phyloP scores from a whole-genome alignment of 2,329 filamentous ascomycete genomes.

The Elsinoe australis region DNA sequence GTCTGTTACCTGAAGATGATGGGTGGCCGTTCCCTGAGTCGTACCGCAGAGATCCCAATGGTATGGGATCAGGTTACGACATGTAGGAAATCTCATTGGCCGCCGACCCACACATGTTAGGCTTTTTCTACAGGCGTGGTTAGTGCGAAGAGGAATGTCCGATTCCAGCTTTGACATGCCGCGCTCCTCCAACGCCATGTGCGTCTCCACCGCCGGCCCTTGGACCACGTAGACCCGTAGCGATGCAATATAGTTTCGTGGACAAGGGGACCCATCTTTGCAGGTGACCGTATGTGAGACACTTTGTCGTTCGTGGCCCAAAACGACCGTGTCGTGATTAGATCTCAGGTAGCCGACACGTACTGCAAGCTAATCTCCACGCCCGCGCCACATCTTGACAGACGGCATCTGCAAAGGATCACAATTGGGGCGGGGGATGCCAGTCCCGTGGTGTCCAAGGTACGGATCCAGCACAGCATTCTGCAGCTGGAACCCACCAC shows the following conservation, averaged over 20 bases:
- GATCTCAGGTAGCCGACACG: too few species aligned
- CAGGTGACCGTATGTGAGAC: background rate
- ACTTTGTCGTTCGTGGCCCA: background rate
- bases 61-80: slow-evolving; percentile 1
- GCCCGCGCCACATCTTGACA: slow-evolving; percentile 11
- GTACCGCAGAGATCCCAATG: slow-evolving; percentile 1
- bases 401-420: too few species aligned
- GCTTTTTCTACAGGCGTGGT: background rate
- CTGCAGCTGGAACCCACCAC: too few species aligned
- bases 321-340: too few species aligned
- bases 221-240: too few species aligned
- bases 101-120: background rate
- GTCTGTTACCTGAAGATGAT: too few species aligned
- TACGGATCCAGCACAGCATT: too few species aligned
- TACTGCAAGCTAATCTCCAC: slow-evolving; percentile 11
- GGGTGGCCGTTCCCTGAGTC: slow-evolving; percentile 6
- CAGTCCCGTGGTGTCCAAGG: too few species aligned
- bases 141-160: slow-evolving; percentile 8
- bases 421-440: too few species aligned
- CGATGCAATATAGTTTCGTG: slow-evolving; percentile 1
- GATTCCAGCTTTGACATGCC: background rate
- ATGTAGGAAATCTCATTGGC: background rate
- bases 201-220: too few species aligned
- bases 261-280: too few species aligned
- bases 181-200: slow-evolving; percentile 11